Conservation (phyloP, 164 flowering plant genomes). For the Magnolia changhungtana region DNA sequence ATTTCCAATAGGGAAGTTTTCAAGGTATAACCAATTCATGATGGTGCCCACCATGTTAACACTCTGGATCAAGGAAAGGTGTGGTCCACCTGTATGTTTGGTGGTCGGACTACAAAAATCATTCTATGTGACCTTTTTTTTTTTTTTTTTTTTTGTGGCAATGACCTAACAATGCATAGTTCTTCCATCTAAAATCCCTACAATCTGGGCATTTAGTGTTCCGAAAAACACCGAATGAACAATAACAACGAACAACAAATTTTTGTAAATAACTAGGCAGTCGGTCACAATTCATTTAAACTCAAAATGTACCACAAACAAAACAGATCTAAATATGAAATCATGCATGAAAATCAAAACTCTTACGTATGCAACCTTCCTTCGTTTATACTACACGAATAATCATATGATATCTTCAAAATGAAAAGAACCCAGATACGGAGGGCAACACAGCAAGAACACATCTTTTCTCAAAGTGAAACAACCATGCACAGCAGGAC, state of each 20-base stretch:
- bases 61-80: background rate
- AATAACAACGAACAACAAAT: background rate
- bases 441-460: background rate
- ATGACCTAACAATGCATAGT: background rate
- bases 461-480: no score
- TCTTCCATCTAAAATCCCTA: background rate
- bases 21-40: background rate
- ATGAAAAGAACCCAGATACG: background rate
- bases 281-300: background rate
- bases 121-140: no score
- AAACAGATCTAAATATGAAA: background rate
- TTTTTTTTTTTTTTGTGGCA: no score
- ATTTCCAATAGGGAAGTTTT: background rate
- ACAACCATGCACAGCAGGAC: no score
- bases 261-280: background rate
- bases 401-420: background rate
- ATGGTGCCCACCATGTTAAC: background rate
- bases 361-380: background rate
- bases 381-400: background rate
- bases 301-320: background rate
- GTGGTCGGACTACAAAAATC: background rate
- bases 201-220: background rate
- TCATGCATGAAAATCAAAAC: background rate
- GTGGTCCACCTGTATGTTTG: background rate
- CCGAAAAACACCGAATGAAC: background rate